A percentile compares a stretch with the other conserved stretches of the same genome.
These are phyloP conservation scores for Allium sativum DNA, from an alignment of 106 monocot genomes.

Conservation along the genomic window DNA sequence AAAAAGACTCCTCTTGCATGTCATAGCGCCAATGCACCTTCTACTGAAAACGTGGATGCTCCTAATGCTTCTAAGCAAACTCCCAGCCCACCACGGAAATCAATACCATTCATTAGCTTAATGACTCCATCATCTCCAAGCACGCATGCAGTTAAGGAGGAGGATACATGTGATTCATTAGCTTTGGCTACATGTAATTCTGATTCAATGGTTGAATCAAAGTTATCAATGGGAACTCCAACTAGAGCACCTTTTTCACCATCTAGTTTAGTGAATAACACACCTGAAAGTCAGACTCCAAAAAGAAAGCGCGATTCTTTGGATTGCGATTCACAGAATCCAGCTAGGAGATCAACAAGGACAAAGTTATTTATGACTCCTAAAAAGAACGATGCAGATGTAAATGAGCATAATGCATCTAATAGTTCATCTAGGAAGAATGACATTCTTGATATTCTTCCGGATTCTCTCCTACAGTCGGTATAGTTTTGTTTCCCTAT, in stretches of 20 bases:
- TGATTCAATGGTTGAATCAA: conserved; percentile 10
- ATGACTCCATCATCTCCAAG: background rate
- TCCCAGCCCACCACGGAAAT: conserved; percentile 8
- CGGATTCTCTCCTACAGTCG: conserved; percentile 61
- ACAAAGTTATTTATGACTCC: conserved; percentile 51
- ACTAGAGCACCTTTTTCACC: conserved; percentile 34
- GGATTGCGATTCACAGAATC: conserved; percentile 21
- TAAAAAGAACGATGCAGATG: conserved; percentile 22
- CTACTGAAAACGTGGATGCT: conserved; percentile 5
- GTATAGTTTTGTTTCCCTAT: no score
- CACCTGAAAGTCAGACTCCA: conserved; percentile 54
- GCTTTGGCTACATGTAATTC: background rate
- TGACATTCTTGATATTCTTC: conserved; percentile 51
- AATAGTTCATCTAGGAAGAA: conserved; percentile 10
- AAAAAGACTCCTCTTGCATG: conserved; percentile 26
- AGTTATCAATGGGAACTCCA: conserved; percentile 33
- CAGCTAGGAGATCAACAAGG: conserved; percentile 24
- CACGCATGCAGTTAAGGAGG: background rate
- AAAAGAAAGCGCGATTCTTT: conserved; percentile 20
- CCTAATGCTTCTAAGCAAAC: conserved; percentile 6
- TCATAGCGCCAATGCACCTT: background rate
- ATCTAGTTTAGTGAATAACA: conserved; percentile 36
- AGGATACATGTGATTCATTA: background rate
- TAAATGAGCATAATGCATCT: conserved; percentile 12
- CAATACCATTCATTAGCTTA: conserved; percentile 15